Evolutionary conservation across 768 basidiomycete species (phyloP), one percentile per base, ranked within the genome.

Genomic region (Melanogaster broomeanus): DNA sequence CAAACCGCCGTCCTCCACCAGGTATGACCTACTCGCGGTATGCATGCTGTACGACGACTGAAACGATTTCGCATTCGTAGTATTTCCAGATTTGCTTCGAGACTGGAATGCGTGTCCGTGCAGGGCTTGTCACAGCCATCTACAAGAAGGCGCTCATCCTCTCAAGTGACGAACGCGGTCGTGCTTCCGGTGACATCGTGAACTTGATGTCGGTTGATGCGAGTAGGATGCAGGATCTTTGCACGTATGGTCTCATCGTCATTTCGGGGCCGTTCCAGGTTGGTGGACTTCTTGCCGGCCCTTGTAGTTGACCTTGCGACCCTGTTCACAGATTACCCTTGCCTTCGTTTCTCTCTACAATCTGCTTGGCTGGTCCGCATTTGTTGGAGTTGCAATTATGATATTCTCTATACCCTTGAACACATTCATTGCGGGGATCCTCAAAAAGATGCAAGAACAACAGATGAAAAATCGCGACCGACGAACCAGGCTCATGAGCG

Each of bases 381-480:
- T 94, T 59, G 87, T 91, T 33, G 93, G 93, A 6, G 89, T 96
- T 2, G 90, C 77, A 0, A 82, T 95, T 63, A 94, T 95, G 92
- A 68, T 90, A n/a, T 60, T 91, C 45, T 88, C 88, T 2, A 75
- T 93, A 51, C 90, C 90, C 3, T 57, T 90, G 42, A 90, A 88
- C 54, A 88, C 88, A 0, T 62, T 75, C 38, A 86, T 93, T 50
- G 92, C 93, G 1, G 64, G 82, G 5, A 72, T 80, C 45, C 62
- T 90, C 45, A 91, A 91, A 64, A 75, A 67, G 34, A 82, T 96
- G 76, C 92, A 97, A 63, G 81, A 89, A 56, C 62, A 83, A 59
- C 93, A 98, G 67, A 98, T 98, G 96, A 93, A 93, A 69, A 92
- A 88, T 68, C 81, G 93, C 53, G 94, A 95, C 62, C 78, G 82